Evolutionary conservation across 306 rosid genomes (phyloP).

Genomic region (Quercus gilva): DNA sequence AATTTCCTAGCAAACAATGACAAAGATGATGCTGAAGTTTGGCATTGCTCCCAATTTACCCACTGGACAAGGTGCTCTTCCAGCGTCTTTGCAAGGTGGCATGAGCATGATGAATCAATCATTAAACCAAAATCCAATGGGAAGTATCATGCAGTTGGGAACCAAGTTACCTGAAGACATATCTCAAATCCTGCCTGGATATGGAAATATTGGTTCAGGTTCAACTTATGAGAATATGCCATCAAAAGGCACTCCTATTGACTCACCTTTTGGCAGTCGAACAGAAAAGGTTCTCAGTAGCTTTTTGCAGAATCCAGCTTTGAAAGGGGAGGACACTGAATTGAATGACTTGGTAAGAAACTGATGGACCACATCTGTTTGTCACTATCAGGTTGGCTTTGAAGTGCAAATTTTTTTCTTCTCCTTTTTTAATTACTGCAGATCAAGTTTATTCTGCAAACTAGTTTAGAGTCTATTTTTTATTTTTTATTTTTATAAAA

Average conservation of each 20-base stretch:
- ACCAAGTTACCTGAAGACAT: constrained; percentile 39
- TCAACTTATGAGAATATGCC: constrained; percentile 41
- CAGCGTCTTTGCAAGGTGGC: constrained; percentile 57
- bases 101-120: constrained; percentile 30
- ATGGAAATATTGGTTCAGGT: constrained; percentile 37
- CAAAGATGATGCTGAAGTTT: constrained; percentile 68
- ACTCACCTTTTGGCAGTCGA: constrained; percentile 50
- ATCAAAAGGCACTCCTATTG: constrained; percentile 33
- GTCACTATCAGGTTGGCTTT: neutral
- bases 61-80: constrained; percentile 50
- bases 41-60: constrained; percentile 55
- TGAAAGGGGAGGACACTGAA: constrained; percentile 62
- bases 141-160: constrained; percentile 45
- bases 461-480: neutral
- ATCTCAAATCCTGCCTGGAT: constrained; percentile 44
- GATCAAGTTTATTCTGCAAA: neutral
- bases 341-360: constrained; percentile 50
- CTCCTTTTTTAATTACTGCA: neutral
- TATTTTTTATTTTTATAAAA: neutral
- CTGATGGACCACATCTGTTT: neutral
- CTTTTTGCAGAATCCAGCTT: constrained; percentile 70
- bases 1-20: constrained; percentile 56
- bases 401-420: neutral
- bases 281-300: constrained; percentile 74
- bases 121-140: constrained; percentile 39